phyloP scores from a whole-genome alignment of 306 rosid species.

The Crotalaria pallida region DNA sequence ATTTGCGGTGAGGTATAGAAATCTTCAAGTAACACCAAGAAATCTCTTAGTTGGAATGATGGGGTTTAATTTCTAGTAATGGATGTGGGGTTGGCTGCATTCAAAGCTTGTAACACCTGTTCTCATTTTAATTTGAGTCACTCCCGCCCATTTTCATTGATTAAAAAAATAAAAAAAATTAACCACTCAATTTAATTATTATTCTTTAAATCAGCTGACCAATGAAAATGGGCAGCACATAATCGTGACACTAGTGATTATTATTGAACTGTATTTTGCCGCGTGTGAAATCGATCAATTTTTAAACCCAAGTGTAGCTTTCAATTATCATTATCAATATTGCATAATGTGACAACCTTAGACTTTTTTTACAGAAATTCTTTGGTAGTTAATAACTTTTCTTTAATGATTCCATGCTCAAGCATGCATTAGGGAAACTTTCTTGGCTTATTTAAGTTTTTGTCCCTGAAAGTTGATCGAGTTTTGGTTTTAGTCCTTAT shows the following conservation, averaged over 20 bases:
- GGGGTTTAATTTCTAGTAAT: slow-evolving; percentile 84
- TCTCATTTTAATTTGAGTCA: slow-evolving; percentile 38
- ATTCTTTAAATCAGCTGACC: too few relatives aligned
- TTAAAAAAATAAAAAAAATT: too few relatives aligned
- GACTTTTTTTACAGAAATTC: neutral
- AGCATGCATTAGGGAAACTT: too few relatives aligned
- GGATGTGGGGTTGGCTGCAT: slow-evolving; percentile 80
- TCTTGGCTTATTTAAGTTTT: too few relatives aligned
- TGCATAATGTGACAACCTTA: neutral
- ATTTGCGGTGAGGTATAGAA: slow-evolving; percentile 42
- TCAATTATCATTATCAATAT: neutral
- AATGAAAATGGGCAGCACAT: too few relatives aligned
- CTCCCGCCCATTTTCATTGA: too few relatives aligned
- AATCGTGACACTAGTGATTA: slow-evolving; percentile 43
- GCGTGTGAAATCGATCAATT: neutral
- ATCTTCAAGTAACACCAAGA: slow-evolving; percentile 43
- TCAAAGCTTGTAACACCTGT: slow-evolving; percentile 56
- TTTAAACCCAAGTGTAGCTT: neutral
- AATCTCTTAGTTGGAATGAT: slow-evolving; percentile 67
- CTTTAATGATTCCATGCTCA: neutral
- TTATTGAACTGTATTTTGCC: neutral
- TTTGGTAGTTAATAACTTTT: neutral
- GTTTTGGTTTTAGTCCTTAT: too few relatives aligned
- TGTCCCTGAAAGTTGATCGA: too few relatives aligned
- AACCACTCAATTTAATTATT: too few relatives aligned